These are phyloP conservation scores for Bretschneidera sinensis DNA, from an alignment of 345 rosid genomes.

Conservation along the genomic window DNA sequence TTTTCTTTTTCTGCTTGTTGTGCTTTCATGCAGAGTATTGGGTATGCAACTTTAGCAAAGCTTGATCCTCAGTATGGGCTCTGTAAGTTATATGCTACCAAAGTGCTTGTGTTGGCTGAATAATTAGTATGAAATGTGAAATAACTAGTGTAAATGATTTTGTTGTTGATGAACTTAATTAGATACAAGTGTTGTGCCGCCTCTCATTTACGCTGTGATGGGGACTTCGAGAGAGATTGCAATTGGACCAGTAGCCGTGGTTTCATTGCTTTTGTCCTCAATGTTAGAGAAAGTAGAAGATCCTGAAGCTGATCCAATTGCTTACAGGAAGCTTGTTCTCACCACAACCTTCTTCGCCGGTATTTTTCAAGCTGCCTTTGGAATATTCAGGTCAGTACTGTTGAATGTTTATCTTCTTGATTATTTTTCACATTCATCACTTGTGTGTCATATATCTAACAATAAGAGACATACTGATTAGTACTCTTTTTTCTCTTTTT, in stretches of 20 bases:
- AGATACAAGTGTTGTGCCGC: conserved; percentile 90
- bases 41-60: conserved; percentile 89
- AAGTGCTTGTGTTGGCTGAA: conserved; percentile 1
- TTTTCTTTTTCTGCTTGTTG: not conserved
- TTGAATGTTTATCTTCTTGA: too few relatives aligned
- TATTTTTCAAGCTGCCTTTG: conserved; percentile 71
- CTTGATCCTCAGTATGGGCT: conserved; percentile 95
- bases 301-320: conserved; percentile 55
- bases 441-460: too few relatives aligned
- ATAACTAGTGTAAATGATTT: conserved; percentile 2
- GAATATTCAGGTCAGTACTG: conserved; percentile 58
- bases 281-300: conserved; percentile 60
- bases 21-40: conserved; percentile 68
- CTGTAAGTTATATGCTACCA: conserved; percentile 59
- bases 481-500: too few relatives aligned
- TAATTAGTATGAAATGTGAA: too few relatives aligned
- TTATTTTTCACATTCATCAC: too few relatives aligned
- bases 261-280: conserved; percentile 76
- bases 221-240: conserved; percentile 94
- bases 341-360: conserved; percentile 86
- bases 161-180: conserved; percentile 7
- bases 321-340: conserved; percentile 62
- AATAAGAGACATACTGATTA: too few relatives aligned
- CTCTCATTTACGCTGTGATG: conserved; percentile 80
- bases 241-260: conserved; percentile 91